Evolutionary conservation across 202 grass and related monocot genomes (phyloP).

Genomic region (Zizania palustris): DNA sequence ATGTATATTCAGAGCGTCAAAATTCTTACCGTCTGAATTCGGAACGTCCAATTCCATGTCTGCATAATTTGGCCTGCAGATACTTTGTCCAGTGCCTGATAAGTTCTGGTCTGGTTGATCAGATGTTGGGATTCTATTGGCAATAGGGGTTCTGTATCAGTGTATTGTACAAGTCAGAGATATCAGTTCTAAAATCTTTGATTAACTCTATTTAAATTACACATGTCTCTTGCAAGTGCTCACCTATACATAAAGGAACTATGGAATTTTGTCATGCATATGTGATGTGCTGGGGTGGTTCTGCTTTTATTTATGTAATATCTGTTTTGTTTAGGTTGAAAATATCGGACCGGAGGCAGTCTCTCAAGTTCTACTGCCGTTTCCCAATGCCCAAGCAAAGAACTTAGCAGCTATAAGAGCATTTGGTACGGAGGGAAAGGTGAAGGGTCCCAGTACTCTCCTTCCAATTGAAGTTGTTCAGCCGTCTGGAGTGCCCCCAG

Average conservation of each 20-base stretch:
- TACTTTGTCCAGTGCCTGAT: not conserved
- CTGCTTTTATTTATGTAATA: constrained; percentile 8
- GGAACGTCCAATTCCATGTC: not conserved
- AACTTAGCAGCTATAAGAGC: constrained; percentile 84
- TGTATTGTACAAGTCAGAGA: not conserved
- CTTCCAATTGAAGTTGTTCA: constrained; percentile 69
- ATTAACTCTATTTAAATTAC: not conserved
- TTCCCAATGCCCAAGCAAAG: constrained; percentile 78
- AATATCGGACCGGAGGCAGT: constrained; percentile 66
- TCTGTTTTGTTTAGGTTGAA: constrained; percentile 58
- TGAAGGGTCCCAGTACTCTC: constrained; percentile 52
- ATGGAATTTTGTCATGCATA: not conserved
- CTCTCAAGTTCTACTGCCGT: constrained; percentile 81
- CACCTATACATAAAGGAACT: not conserved
- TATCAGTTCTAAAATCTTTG: constrained; percentile 1
- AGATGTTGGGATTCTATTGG: not conserved
- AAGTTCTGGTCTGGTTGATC: not conserved
- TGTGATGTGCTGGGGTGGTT: not conserved
- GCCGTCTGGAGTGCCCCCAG: constrained; percentile 64
- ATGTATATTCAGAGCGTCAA: not conserved
- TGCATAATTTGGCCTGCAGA: not conserved
- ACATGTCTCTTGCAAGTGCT: not conserved
- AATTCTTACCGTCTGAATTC: constrained; percentile 8
- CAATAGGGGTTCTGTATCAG: not conserved
- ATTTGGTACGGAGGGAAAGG: constrained; percentile 73